Conservation (phyloP, 208 protist species). For the Trypanosoma avium region DNA sequence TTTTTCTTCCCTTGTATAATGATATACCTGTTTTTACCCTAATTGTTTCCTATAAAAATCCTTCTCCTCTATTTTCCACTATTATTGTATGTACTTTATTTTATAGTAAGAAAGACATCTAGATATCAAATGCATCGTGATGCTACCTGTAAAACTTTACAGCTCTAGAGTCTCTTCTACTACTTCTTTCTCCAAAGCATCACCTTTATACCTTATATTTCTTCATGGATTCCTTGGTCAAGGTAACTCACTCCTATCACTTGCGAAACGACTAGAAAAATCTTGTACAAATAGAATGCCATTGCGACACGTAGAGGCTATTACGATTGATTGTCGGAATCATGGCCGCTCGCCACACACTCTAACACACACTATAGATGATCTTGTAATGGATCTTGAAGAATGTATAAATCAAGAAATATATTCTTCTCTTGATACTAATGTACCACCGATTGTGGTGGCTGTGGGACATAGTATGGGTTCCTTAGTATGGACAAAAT, state of each 20-base stretch:
- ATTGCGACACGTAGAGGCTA: slow-evolving; percentile 3
- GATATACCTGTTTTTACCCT: no score
- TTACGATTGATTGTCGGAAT: slow-evolving; percentile 31
- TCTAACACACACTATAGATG: slow-evolving; percentile 32
- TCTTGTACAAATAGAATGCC: slow-evolving; percentile 17
- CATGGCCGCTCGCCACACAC: slow-evolving; percentile 60
- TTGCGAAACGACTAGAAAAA: slow-evolving; percentile 32
- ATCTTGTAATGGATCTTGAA: slow-evolving; percentile 39
- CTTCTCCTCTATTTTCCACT: no score
- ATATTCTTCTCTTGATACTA: not conserved
- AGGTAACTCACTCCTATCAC: slow-evolving; percentile 44
- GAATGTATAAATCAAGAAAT: slow-evolving; percentile 23
- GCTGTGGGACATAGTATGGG: slow-evolving; percentile 76
- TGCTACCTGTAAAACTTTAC: slow-evolving; percentile 13
- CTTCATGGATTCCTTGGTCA: slow-evolving; percentile 69
- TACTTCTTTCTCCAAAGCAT: not conserved
- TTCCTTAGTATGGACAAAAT: slow-evolving; percentile 44
- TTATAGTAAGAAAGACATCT: not conserved
- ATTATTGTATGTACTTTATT: slow-evolving; percentile 17
- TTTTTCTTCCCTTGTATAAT: no score
- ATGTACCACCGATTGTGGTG: slow-evolving; percentile 23
- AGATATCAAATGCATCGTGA: not conserved
- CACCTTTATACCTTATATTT: slow-evolving; percentile 39
- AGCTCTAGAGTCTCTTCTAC: not conserved
- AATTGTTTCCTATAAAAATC: no score